Conservation (phyloP, 1,139 yeast species). For the Candida pseudoviswanathii region DNA sequence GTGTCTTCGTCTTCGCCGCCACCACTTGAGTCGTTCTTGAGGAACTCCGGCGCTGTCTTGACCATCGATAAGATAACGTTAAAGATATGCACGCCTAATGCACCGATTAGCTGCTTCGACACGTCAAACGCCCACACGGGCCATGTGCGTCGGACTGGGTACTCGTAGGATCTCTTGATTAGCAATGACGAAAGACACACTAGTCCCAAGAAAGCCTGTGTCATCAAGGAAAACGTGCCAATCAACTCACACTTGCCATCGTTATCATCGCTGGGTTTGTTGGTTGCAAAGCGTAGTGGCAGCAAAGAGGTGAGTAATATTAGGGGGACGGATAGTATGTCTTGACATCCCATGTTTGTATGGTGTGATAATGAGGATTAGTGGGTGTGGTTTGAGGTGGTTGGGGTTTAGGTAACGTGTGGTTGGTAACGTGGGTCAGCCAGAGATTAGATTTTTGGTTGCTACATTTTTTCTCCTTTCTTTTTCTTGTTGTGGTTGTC, state of each 20-base stretch:
- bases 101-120: conserved; percentile 84
- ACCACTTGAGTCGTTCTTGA: conserved; percentile 20
- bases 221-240: conserved; percentile 69
- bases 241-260: conserved; percentile 59
- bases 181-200: conserved; percentile 75
- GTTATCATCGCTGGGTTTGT: conserved; percentile 11
- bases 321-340: conserved; percentile 11
- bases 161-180: conserved; percentile 74
- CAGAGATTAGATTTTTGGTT: conserved; percentile 2
- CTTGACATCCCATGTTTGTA: conserved; percentile 8
- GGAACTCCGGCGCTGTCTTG: conserved; percentile 29
- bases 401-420: not conserved
- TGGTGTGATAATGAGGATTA: not conserved
- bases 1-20: conserved; percentile 18
- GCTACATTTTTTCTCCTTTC: not conserved
- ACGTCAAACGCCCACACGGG: conserved; percentile 89
- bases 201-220: conserved; percentile 70
- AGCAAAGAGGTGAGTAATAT: conserved; percentile 6
- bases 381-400: not conserved
- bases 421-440: not conserved
- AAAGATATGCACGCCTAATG: conserved; percentile 78
- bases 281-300: not conserved
- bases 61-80: conserved; percentile 74
- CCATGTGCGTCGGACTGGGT: conserved; percentile 82
- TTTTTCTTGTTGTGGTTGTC: not conserved